Evolutionary conservation across 106 monocot species (phyloP).

Genomic region (Dioscorea dumetorum): DNA sequence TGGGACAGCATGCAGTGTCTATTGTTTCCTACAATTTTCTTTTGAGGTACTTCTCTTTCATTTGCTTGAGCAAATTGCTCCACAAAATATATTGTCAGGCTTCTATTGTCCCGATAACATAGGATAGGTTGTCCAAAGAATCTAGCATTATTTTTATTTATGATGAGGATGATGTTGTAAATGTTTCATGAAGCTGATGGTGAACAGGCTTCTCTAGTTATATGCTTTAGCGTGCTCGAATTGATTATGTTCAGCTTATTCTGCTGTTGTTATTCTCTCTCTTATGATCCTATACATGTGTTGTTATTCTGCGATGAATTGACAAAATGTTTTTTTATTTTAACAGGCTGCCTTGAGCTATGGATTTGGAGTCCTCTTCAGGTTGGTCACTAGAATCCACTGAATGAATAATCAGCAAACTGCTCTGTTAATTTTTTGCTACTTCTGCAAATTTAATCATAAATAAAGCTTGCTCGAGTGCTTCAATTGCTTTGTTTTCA

Average conservation of each 20-base stretch:
- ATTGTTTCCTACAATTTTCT: constrained; percentile 65
- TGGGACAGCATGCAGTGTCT: constrained; percentile 61
- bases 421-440: no score
- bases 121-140: background rate
- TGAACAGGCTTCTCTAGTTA: no score
- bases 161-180: no score
- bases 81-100: no score
- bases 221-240: background rate
- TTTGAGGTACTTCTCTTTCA: constrained; percentile 43
- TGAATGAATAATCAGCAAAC: no score
- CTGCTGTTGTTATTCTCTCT: background rate
- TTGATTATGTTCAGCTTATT: background rate
- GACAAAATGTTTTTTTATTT: constrained; percentile 1
- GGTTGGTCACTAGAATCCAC: constrained; percentile 35
- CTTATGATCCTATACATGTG: background rate
- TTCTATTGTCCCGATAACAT: background rate
- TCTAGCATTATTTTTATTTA: background rate
- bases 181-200: no score
- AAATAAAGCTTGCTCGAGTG: no score
- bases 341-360: constrained; percentile 87
- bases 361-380: constrained; percentile 70
- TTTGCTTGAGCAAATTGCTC: background rate
- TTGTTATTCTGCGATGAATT: background rate
- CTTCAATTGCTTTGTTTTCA: no score
- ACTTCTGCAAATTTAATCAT: no score